Conservation (phyloP, 257 asterid species). For the Lithospermum erythrorhizon region DNA sequence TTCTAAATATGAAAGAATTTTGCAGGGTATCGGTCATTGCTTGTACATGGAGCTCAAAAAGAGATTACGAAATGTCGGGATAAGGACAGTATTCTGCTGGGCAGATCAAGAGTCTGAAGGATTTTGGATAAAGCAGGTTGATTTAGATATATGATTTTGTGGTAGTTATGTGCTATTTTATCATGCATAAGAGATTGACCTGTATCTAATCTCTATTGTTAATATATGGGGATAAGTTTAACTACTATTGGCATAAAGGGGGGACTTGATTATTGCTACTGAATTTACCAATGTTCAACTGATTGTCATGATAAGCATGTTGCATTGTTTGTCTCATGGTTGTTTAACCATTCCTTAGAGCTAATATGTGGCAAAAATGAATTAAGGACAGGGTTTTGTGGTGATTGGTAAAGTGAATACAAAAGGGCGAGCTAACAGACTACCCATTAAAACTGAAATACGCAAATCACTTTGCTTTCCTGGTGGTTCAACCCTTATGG, state of each 20-base stretch:
- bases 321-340: neutral
- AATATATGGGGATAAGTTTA: neutral
- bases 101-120: conserved; percentile 88
- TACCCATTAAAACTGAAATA: conserved; percentile 66
- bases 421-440: conserved; percentile 64
- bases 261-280: neutral
- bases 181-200: neutral
- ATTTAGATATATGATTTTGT: conserved; percentile 3
- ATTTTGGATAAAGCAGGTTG: conserved; percentile 86
- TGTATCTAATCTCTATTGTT: neutral
- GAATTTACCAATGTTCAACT: no score
- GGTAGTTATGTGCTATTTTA: neutral
- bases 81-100: conserved; percentile 68
- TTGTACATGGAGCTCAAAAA: conserved; percentile 51
- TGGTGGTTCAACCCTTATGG: conserved; percentile 80
- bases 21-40: conserved; percentile 72
- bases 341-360: neutral
- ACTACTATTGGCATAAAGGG: neutral
- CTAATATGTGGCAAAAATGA: conserved; percentile 1
- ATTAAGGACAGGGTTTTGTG: conserved; percentile 50
- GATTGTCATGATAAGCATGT: neutral
- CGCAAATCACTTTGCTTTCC: conserved; percentile 86
- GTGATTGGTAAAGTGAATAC: conserved; percentile 69
- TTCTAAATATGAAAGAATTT: conserved; percentile 1
- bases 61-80: conserved; percentile 67